Evolutionary conservation across 140 eudicot genomes (phyloP).

Genomic region (Senecio squalidus): DNA sequence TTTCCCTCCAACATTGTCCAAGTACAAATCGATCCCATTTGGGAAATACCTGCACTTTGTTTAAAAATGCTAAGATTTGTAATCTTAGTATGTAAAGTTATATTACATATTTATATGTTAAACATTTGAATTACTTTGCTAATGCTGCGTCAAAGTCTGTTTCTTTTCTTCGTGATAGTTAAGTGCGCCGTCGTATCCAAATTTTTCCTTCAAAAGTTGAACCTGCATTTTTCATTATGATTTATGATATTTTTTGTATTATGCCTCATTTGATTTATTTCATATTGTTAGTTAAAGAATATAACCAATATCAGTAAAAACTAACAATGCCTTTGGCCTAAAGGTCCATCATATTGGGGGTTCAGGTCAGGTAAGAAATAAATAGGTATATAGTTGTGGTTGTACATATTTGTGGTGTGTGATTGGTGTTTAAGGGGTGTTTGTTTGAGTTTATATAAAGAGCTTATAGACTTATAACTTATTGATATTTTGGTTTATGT

Average conservation of each 20-base stretch:
- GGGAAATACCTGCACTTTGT: constrained; percentile 37
- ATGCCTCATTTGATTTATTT: background rate
- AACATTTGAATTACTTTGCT: constrained; percentile 24
- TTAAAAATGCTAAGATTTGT: background rate
- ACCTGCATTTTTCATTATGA: constrained; percentile 19
- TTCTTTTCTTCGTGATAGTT: constrained; percentile 39
- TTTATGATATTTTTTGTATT: background rate
- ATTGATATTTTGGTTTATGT: too few species aligned
- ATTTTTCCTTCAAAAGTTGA: constrained; percentile 35
- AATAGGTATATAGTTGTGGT: too few species aligned
- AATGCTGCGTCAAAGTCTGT: constrained; percentile 34
- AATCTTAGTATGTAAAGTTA: background rate
- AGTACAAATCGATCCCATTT: constrained; percentile 38
- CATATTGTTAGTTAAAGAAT: too few species aligned
- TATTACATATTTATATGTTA: background rate
- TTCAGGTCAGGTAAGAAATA: too few species aligned
- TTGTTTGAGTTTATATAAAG: too few species aligned
- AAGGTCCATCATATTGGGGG: too few species aligned
- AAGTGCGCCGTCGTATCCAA: constrained; percentile 43
- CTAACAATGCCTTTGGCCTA: too few species aligned
- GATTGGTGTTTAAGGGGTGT: too few species aligned
- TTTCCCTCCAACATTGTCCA: constrained; percentile 43
- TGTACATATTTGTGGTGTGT: too few species aligned
- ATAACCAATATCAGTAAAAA: background rate
- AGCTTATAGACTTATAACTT: too few species aligned